Base-by-base conservation (phyloP, 2,329 filamentous ascomycete species). In the Colletotrichum eleusines region DNA sequence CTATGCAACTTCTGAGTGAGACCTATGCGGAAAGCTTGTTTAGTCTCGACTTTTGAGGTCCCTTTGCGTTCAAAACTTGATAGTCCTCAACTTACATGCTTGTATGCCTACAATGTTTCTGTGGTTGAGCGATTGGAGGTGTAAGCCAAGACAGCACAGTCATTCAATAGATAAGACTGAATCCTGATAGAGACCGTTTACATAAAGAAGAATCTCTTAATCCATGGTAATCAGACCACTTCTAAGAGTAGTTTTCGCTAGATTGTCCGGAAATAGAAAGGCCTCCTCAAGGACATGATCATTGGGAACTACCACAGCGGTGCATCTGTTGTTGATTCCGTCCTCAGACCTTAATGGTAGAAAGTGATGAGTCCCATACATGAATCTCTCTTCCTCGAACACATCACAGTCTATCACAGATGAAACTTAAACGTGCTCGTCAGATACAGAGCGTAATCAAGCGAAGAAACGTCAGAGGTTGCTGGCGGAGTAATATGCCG, bases 231-330 rank as follows among this genome's bases (percentile, higher is more conserved):
- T n/a, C n/a, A n/a, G n/a, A n/a, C n/a, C n/a, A n/a, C n/a, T n/a
- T n/a, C n/a, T n/a, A n/a, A n/a, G n/a, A n/a, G n/a, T n/a, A n/a
- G 5, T 87, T 77, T 62, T 84, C 86, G 67, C 87, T 85, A 57
- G 85, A 80, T 73, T 84, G 85, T 86, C 85, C 86, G 28, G 87
- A 72, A 33, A 3, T 33, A 33, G 31, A 33, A 7, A 33, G 7
- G 3, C 3, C 7, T 33, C 31, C 31, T 4, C 4, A 7, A 33
- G 31, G 31, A 4, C 31, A 33, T 33, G 7, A 33, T 33, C 7
- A 33, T 33, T 7, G 7, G 31, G 4, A 33, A 33, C 4, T 33
- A 33, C 7, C 7, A 33, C 31, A 4, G 31, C 31, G 3, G 31
- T 33, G 31, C 7, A 33, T 33, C 31, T 33, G 31, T 7, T 7